Base-by-base conservation (phyloP, 371 early-diverging fungal genomes). In the Globomyces sp. region DNA sequence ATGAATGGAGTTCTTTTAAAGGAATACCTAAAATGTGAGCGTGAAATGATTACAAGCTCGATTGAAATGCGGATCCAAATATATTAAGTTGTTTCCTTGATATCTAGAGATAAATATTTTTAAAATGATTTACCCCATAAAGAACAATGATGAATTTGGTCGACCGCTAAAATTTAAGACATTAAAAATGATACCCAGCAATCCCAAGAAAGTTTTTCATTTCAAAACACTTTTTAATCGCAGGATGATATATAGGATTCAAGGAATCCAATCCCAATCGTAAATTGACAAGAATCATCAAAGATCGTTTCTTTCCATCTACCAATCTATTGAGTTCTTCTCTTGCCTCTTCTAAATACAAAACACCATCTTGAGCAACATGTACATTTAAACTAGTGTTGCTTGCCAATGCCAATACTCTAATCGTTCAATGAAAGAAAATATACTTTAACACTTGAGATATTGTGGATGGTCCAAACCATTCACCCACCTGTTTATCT, bases 391-490 rank as follows among this genome's bases (percentile, higher is more conserved):
- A 71, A n/a, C 80, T 77, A 34, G 85, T 80, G 13, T 84, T 81
- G 37, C 81, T 75, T 58, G 46, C 46, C 36, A 39, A 24, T 53
- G 50, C 36, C 39, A 57, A 11, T 8, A 59, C 37, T 40, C 47
- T 24, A 24, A 24, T 24, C 24, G 24, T 24, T 24, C 24, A 24
- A 24, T 24, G 24, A 24, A 24, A 24, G 24, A 24, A 24, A 24
- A 24, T 24, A 24, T 24, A 24, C 24, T 24, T 13, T 44, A 93
- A 84, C 41, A 93, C 92, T 60, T 90, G 89, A n/a, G 94, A 90
- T 13, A 93, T 93, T 2, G 93, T 95, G 11, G 85, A 85, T 0
- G 98, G 98, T 0, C 96, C 96, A 80, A 95, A 96, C 98, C 98
- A 98, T 77, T 94, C 89, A 43, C 98, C 96, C 66, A 95, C 90